A percentile compares a stretch with the other conserved stretches of the same genome.
phyloP scores from a whole-genome alignment of 2,329 filamentous ascomycete species.

The Fusarium tjaetaba region DNA sequence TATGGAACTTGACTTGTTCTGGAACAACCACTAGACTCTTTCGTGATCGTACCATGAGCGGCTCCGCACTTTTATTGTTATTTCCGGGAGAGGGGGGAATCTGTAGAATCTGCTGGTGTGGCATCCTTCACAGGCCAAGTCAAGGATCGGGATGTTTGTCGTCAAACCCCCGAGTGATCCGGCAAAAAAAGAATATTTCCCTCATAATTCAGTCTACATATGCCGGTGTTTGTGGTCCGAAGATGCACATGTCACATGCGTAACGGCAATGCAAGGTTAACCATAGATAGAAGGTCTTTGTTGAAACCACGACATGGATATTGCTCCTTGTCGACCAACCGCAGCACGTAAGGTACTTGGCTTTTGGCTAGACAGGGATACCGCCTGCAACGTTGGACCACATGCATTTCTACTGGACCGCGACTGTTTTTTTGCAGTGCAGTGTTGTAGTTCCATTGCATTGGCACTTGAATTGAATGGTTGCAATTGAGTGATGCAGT shows the following conservation, averaged over 20 bases:
- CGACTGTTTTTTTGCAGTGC: not conserved
- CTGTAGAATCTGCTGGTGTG: not conserved
- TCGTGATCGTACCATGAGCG: constrained; percentile 18
- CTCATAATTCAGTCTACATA: not conserved
- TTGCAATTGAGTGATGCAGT: not conserved
- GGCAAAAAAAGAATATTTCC: not conserved
- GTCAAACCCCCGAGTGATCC: constrained; percentile 9
- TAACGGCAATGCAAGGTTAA: constrained; percentile 3
- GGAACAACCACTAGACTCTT: not conserved
- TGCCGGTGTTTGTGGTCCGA: constrained; percentile 8
- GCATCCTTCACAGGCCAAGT: not conserved
- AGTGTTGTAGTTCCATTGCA: constrained; percentile 15
- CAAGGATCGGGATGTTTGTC: constrained; percentile 7
- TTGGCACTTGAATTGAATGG: not conserved
- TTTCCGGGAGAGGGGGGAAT: constrained; percentile 7
- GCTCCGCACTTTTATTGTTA: constrained; percentile 22
- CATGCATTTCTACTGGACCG: not conserved
- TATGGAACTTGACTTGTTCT: constrained; percentile 12
- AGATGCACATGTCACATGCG: constrained; percentile 11
- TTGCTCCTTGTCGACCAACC: not conserved
- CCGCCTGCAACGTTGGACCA: not conserved
- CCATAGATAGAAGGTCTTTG: constrained; percentile 27
- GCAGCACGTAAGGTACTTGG: constrained; percentile 9
- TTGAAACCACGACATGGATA: constrained; percentile 4
- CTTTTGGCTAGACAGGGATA: constrained; percentile 22